Base-by-base conservation (phyloP, 164 flowering plant species). In the Magnolia changhungtana region DNA sequence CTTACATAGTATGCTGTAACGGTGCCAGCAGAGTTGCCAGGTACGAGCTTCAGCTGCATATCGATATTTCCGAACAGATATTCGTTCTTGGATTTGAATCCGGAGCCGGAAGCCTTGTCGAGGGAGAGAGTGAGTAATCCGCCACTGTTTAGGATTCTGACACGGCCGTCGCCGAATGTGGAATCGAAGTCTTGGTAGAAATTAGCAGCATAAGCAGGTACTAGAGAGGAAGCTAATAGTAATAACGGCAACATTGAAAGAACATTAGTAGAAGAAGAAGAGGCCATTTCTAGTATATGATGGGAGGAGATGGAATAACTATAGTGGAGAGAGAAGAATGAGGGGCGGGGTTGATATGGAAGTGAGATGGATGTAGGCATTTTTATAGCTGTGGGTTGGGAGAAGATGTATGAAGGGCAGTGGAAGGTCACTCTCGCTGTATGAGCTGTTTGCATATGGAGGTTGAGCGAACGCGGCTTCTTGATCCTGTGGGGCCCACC, bases 1-100 rank as follows among this genome's bases (percentile, higher is more conserved):
- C 82, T 61, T 69, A 80, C 82, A 70, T 80, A 80, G 67, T 73
- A 80, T 9, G 82, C 75, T 4, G 82, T 80, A 13, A 80, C 82
- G 1, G 82, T 80, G 67, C 80, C 82, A 3, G 82, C 80, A 9
- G 80, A 80, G 64, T 80, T 75, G 21, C 77, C 80, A 8, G 74
- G 77, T 51, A 77, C 77, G 20, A 80, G 75, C 75, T 80, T 80
- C 24, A 80, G 67, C 59, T 76, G 76, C 74, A 76, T 80, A 37
- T 80, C 78, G 14, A 79, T 72, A 55, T 76, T 76, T 27, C 73
- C 76, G 27, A 76, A 80, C 8, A 76, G 49, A 67, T 73, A 80
- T 24, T 80, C 71, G 8, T 77, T 74, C 68, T 77, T 80, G 63
- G 82, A 80, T 63, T 74, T 52, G 14, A 77, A 77, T 18, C 80